These are phyloP conservation scores for Tricholoma furcatifolium DNA, from an alignment of 768 basidiomycete species.

Conservation along the genomic window DNA sequence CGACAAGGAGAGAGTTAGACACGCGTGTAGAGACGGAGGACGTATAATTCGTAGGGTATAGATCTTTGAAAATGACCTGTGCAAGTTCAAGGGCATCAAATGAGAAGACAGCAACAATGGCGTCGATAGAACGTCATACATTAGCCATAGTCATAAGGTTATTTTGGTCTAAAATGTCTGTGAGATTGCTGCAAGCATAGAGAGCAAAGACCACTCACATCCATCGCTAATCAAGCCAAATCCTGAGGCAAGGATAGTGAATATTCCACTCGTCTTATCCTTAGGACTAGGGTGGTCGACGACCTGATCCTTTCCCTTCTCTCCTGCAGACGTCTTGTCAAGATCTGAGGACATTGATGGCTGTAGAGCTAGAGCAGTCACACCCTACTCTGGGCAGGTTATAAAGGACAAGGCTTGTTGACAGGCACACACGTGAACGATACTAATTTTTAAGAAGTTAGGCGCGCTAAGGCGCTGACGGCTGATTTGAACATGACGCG, in stretches of 20 bases:
- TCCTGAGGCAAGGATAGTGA: conserved; percentile 63
- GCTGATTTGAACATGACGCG: too few species aligned
- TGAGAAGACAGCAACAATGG: neutral
- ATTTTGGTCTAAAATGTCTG: conserved; percentile 52
- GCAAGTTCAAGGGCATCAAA: neutral
- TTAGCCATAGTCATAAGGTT: conserved; percentile 72
- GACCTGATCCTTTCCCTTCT: neutral
- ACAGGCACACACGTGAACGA: too few species aligned
- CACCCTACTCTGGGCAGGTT: too few species aligned
- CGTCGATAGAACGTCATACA: conserved; percentile 28
- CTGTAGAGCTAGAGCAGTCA: too few species aligned
- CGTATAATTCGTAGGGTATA: conserved; percentile 67
- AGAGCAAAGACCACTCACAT: conserved; percentile 31
- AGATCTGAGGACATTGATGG: conserved; percentile 31
- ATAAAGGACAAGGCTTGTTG: too few species aligned
- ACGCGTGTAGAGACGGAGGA: conserved; percentile 62
- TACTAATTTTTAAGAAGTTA: too few species aligned
- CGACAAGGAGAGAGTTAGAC: conserved; percentile 69
- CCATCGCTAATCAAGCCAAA: conserved; percentile 68
- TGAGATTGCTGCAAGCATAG: neutral
- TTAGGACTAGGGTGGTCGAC: conserved; percentile 20
- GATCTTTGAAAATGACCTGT: conserved; percentile 54
- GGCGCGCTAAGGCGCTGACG: too few species aligned
- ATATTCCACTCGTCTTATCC: conserved; percentile 53
- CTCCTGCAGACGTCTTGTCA: conserved; percentile 35